phyloP scores from a whole-genome alignment of 805 yeast genomes.

The Wickerhamomyces bisporus region DNA sequence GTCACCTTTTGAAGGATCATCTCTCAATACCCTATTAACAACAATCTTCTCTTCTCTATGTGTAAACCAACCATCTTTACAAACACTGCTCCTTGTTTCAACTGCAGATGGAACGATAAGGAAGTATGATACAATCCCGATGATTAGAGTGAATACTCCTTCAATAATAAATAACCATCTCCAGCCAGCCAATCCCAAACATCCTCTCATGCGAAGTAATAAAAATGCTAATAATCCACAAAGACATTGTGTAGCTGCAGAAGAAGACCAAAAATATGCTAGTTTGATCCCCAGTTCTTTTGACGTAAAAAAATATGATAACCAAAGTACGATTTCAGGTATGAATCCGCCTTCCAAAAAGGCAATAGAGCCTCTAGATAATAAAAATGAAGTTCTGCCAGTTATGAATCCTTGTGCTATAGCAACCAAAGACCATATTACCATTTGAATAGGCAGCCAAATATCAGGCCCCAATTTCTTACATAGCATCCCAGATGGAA shows the following conservation, averaged over 20 bases:
- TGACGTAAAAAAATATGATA: constrained; percentile 61
- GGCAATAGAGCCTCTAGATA: constrained; percentile 48
- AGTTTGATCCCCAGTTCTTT: constrained; percentile 55
- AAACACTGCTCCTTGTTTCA: constrained; percentile 44
- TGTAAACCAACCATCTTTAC: constrained; percentile 49
- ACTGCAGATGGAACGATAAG: constrained; percentile 55
- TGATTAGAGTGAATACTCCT: constrained; percentile 49
- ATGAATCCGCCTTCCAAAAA: constrained; percentile 63
- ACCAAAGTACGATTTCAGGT: constrained; percentile 58
- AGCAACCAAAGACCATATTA: constrained; percentile 53
- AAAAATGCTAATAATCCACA: constrained; percentile 51
- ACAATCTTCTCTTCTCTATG: constrained; percentile 52
- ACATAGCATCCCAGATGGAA: constrained; percentile 60
- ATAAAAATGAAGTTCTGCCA: constrained; percentile 37
- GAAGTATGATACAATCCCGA: constrained; percentile 45
- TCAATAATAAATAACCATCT: constrained; percentile 63
- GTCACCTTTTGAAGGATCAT: constrained; percentile 65
- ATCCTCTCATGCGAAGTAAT: constrained; percentile 46
- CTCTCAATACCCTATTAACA: constrained; percentile 54
- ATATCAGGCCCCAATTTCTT: constrained; percentile 57
- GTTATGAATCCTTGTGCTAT: constrained; percentile 43
- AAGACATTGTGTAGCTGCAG: constrained; percentile 40
- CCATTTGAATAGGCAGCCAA: constrained; percentile 56
- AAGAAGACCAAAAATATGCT: constrained; percentile 56
- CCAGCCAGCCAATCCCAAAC: constrained; percentile 50